These are phyloP conservation scores for Fusarium proliferatum DNA, from an alignment of 2,329 filamentous ascomycete genomes.

Conservation along the genomic window DNA sequence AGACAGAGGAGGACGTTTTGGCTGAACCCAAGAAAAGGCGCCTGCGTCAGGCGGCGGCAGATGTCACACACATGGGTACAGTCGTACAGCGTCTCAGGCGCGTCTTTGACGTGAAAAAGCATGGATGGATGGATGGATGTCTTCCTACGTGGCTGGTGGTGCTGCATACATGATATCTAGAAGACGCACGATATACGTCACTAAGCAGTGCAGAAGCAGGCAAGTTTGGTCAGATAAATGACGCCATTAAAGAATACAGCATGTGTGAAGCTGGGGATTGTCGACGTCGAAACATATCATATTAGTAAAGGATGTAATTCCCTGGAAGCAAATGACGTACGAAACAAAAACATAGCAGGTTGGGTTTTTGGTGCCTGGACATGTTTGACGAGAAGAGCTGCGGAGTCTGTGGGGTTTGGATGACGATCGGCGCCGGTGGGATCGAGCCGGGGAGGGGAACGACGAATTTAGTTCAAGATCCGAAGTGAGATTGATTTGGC, in stretches of 20 bases:
- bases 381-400: not conserved
- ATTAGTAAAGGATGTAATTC: not conserved
- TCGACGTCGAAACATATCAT: not conserved
- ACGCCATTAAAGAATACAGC: not conserved
- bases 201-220: constrained; percentile 4
- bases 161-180: constrained; percentile 16
- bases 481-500: not conserved
- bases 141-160: constrained; percentile 29
- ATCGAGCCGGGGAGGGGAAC: constrained; percentile 30
- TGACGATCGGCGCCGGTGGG: constrained; percentile 33
- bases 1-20: constrained; percentile 11
- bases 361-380: not conserved
- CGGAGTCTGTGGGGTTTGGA: constrained; percentile 32
- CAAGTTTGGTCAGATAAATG: not conserved
- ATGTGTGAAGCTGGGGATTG: not conserved
- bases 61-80: not conserved
- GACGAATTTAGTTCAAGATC: constrained; percentile 28
- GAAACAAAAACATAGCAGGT: constrained; percentile 23
- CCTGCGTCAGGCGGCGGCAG: constrained; percentile 13
- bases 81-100: constrained; percentile 5
- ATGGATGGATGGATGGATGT: constrained; percentile 8
- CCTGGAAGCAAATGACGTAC: constrained; percentile 15
- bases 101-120: constrained; percentile 18
- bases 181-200: constrained; percentile 27
- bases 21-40: constrained; percentile 22